These are phyloP conservation scores for Coccomyxa subellipsoidea DNA, from an alignment of 163 green algal genomes.

Conservation along the genomic window DNA sequence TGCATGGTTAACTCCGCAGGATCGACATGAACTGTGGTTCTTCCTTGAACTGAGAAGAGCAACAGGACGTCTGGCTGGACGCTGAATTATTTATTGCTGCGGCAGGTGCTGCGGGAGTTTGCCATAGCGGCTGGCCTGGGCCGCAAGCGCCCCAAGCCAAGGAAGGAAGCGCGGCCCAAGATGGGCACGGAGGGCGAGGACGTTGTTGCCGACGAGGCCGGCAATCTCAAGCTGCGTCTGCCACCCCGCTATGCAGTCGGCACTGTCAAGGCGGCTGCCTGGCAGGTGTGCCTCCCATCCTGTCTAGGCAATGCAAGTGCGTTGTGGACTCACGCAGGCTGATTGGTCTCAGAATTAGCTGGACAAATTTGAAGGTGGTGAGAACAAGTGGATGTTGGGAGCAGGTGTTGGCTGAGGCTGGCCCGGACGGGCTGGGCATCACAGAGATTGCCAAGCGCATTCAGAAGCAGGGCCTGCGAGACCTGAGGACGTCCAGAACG, in stretches of 20 bases:
- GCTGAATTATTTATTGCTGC: no score
- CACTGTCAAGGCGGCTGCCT: conserved; percentile 79
- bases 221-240: conserved; percentile 59
- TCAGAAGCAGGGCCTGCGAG: conserved; percentile 59
- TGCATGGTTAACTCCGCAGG: no score
- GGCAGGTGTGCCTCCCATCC: conserved; percentile 43
- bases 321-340: not conserved
- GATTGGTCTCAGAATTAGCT: not conserved
- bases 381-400: not conserved
- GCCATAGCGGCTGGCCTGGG: conserved; percentile 54
- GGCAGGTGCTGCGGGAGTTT: conserved; percentile 83
- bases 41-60: no score
- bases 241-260: conserved; percentile 56
- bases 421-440: conserved; percentile 63
- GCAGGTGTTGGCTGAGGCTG: conserved; percentile 70
- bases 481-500: conserved; percentile 66
- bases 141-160: conserved; percentile 28
- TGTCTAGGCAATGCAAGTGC: no score
- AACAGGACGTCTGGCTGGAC: no score
- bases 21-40: no score
- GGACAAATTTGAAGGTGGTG: not conserved
- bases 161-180: conserved; percentile 35
- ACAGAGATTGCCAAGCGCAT: conserved; percentile 74
- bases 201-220: conserved; percentile 45
- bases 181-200: conserved; percentile 73